Percentiles rank a stretch among this genome's conserved stretches.
These are phyloP conservation scores for Somion occarium DNA, from an alignment of 1,284 basidiomycete species.

Conservation along the genomic window DNA sequence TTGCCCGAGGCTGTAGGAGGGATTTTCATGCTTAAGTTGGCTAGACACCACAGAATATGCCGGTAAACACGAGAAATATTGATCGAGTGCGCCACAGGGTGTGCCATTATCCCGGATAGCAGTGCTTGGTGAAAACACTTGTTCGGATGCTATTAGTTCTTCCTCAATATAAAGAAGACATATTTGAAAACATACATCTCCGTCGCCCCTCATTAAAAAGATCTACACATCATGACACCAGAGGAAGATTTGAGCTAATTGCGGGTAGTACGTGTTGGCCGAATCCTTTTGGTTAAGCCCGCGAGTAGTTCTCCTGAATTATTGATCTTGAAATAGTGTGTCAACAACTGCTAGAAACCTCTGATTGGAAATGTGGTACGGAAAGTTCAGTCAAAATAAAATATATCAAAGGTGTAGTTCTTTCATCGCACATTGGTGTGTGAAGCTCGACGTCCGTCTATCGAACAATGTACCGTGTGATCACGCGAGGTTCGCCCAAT, in stretches of 20 bases:
- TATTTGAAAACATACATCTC: not conserved
- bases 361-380: not conserved
- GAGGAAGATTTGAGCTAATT: not conserved
- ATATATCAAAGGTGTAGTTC: not conserved
- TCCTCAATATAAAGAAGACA: not conserved
- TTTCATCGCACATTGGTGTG: not conserved
- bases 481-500: not conserved
- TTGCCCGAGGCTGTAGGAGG: too few relatives aligned
- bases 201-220: not conserved
- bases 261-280: not conserved
- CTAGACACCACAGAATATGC: too few relatives aligned
- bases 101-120: not conserved
- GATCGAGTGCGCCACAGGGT: not conserved
- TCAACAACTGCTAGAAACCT: not conserved
- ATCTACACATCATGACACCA: too few relatives aligned
- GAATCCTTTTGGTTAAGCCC: not conserved
- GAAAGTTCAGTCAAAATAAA: not conserved
- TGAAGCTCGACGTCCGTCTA: not conserved
- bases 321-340: not conserved
- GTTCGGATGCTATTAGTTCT: not conserved
- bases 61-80: not conserved
- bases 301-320: not conserved
- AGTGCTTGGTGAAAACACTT: not conserved
- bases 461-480: not conserved
- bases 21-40: too few relatives aligned